Conservation (phyloP, 306 rosid species). For the Vicia faba region DNA sequence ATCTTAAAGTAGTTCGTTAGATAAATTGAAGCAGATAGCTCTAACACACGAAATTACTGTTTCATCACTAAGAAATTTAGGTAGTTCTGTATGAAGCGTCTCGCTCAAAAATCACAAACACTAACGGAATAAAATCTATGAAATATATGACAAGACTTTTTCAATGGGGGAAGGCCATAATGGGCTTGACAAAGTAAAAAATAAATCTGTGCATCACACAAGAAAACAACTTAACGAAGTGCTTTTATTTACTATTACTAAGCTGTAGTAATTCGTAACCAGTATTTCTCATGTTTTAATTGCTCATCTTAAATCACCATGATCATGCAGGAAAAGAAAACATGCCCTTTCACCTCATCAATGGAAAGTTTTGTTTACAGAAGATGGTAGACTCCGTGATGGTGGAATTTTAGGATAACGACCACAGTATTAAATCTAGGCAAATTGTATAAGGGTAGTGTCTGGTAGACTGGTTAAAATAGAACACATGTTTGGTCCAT, state of each 20-base stretch:
- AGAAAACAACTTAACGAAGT: too few relatives aligned
- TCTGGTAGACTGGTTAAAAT: background rate
- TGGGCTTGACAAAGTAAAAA: background rate
- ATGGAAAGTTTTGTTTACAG: conserved; percentile 76
- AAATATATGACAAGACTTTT: conserved; percentile 4
- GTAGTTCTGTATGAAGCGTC: background rate
- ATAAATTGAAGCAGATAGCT: background rate
- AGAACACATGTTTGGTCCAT: background rate
- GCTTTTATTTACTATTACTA: conserved; percentile 21
- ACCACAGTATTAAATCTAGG: background rate
- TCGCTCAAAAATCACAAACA: conserved; percentile 19
- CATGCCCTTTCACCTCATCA: conserved; percentile 72
- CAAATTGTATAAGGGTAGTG: background rate
- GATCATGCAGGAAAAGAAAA: conserved; percentile 94
- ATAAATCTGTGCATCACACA: too few relatives aligned
- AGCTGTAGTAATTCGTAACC: background rate
- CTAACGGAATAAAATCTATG: conserved; percentile 14
- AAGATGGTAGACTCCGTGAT: conserved; percentile 83
- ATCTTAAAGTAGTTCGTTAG: background rate
- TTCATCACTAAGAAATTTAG: conserved; percentile 20
- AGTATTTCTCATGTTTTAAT: conserved; percentile 49
- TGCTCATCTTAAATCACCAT: conserved; percentile 84
- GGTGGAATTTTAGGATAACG: conserved; percentile 67
- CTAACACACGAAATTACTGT: too few relatives aligned
- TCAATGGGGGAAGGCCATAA: background rate